Evolutionary conservation across 257 asterid species (phyloP).

Genomic region (Ilex asprella): DNA sequence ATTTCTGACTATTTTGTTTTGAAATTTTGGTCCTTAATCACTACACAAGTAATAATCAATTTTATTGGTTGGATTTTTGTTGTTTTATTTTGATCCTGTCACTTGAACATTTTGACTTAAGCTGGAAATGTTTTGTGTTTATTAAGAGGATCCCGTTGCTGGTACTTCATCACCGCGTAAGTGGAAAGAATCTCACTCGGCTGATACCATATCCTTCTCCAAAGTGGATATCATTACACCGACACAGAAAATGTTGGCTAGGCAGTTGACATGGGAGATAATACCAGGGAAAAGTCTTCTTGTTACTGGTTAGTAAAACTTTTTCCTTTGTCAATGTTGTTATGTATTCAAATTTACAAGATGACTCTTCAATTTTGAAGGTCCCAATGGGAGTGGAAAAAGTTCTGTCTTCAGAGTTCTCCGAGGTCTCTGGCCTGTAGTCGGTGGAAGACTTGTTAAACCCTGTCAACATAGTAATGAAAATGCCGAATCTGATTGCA

Average conservation of each 20-base stretch:
- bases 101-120: background rate
- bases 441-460: conserved; percentile 65
- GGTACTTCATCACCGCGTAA: conserved; percentile 28
- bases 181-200: conserved; percentile 30
- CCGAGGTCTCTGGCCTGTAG: conserved; percentile 96
- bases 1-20: too few relatives aligned
- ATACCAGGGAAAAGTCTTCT: conserved; percentile 87
- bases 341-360: background rate
- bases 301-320: conserved; percentile 74
- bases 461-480: conserved; percentile 42
- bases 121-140: conserved; percentile 20
- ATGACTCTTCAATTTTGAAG: conserved; percentile 28
- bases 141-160: conserved; percentile 39
- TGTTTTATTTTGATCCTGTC: background rate
- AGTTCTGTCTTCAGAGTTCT: conserved; percentile 97
- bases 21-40: too few relatives aligned
- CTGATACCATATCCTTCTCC: conserved; percentile 72
- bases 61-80: conserved; percentile 5
- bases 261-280: conserved; percentile 67
- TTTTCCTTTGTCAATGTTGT: background rate
- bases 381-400: conserved; percentile 99
- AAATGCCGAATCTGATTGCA: conserved; percentile 35
- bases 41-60: too few relatives aligned
- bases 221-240: conserved; percentile 88
- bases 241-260: conserved; percentile 76